Evolutionary conservation across 2,329 filamentous ascomycete genomes (phyloP).

Genomic region (Graphilbum sp.): DNA sequence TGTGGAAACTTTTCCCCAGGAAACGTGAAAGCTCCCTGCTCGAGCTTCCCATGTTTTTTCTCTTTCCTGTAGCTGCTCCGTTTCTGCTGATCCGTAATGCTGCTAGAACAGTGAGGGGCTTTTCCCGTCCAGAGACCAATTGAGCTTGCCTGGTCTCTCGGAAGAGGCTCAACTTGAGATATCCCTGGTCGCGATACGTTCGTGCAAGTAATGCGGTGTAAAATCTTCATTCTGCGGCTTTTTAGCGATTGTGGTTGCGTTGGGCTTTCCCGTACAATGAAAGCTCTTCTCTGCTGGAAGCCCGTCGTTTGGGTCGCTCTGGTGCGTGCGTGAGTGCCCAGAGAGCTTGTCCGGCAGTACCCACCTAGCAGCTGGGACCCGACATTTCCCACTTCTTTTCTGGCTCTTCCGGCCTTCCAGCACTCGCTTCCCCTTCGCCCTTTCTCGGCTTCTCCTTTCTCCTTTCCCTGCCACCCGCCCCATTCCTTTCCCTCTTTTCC

Average conservation of each 20-base stretch:
- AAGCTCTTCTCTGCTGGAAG: no score
- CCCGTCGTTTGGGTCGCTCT: no score
- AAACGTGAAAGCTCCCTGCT: neutral
- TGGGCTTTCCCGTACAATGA: no score
- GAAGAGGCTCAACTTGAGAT: no score
- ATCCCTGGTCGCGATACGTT: no score
- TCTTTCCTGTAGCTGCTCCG: neutral
- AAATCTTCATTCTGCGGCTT: no score
- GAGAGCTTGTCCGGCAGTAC: slow-evolving; percentile 3
- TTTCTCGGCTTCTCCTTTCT: slow-evolving; percentile 11
- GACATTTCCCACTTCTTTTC: slow-evolving; percentile 6
- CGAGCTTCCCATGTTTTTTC: neutral
- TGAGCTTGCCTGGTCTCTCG: no score
- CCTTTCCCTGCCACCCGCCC: slow-evolving; percentile 5
- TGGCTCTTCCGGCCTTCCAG: slow-evolving; percentile 5
- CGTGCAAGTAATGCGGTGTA: no score
- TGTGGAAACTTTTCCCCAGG: slow-evolving; percentile 4
- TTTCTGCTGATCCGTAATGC: neutral
- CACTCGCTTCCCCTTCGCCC: slow-evolving; percentile 10
- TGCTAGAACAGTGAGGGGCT: neutral
- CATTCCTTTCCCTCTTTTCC: slow-evolving; percentile 1
- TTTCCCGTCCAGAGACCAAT: no score
- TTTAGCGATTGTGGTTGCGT: no score
- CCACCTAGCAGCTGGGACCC: slow-evolving; percentile 4
- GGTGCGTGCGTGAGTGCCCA: no score